phyloP scores from a whole-genome alignment of 2,329 filamentous ascomycete genomes.

The Colletotrichum sp. region DNA sequence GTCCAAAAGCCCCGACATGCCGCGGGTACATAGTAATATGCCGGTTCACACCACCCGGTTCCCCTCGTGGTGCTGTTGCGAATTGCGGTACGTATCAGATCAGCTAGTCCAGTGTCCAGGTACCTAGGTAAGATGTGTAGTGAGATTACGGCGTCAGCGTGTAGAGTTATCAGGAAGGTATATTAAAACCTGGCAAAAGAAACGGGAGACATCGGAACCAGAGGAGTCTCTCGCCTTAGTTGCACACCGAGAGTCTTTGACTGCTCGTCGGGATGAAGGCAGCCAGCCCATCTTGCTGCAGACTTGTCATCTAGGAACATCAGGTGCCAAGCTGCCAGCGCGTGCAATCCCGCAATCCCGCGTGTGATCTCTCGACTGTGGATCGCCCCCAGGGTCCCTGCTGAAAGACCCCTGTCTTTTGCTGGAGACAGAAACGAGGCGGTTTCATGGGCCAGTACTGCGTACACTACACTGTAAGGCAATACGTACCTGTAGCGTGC shows the following conservation, averaged over 20 bases:
- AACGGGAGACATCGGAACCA: not conserved
- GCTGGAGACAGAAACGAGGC: not conserved
- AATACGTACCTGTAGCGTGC: not conserved
- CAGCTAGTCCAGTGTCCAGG: not conserved
- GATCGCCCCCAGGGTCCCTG: not conserved
- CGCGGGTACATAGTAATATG: not conserved
- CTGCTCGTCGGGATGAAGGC: not conserved
- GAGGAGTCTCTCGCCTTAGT: not conserved
- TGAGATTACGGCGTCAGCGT: not conserved
- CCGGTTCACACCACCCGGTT: not conserved
- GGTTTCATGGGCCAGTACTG: not conserved
- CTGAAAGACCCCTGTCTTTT: not conserved
- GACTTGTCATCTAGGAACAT: constrained; percentile 1
- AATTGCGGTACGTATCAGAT: not conserved
- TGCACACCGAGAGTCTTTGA: not conserved
- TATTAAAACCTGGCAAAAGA: not conserved
- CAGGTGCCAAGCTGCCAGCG: constrained; percentile 20
- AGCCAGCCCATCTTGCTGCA: not conserved
- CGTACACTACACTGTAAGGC: not conserved
- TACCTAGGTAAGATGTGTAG: not conserved
- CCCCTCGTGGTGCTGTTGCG: not conserved
- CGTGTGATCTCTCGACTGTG: constrained; percentile 8
- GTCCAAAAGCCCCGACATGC: not conserved
- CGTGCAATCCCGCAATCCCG: constrained; percentile 11
- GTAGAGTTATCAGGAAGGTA: not conserved